Percentiles rank a stretch among this genome's conserved stretches.
Conservation (phyloP, 2,329 filamentous ascomycete genomes). For the Colletotrichum plurivorum region DNA sequence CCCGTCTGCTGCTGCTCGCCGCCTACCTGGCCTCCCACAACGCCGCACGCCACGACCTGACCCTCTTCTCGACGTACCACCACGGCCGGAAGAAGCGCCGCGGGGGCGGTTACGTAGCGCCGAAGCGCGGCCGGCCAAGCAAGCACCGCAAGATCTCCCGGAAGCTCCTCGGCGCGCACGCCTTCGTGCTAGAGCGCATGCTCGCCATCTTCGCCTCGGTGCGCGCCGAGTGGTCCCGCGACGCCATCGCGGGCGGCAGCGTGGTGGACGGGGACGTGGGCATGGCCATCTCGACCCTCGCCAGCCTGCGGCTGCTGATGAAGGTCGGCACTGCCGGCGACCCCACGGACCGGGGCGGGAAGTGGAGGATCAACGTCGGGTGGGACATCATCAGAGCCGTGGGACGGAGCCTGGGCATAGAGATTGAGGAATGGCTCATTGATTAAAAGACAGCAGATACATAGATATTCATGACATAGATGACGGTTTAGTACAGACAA, state of each 20-base stretch:
- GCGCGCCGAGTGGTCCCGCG: constrained; percentile 65
- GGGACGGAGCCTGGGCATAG: constrained; percentile 81
- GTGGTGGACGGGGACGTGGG: constrained; percentile 69
- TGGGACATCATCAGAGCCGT: constrained; percentile 83
- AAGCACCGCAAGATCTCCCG: constrained; percentile 82
- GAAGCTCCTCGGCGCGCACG: constrained; percentile 82
- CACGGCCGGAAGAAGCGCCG: constrained; percentile 65
- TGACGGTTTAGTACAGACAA: not conserved
- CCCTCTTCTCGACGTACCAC: constrained; percentile 82
- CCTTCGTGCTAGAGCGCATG: constrained; percentile 84
- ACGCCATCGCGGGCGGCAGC: constrained; percentile 49
- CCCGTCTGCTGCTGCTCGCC: constrained; percentile 80
- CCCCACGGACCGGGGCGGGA: constrained; percentile 76
- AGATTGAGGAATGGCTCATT: constrained; percentile 82
- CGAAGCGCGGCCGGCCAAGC: constrained; percentile 49
- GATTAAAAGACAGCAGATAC: constrained; percentile 61
- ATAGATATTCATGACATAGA: not conserved
- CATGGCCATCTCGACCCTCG: constrained; percentile 79
- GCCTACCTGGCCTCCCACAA: constrained; percentile 89
- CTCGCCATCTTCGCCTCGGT: constrained; percentile 83
- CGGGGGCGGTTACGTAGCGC: constrained; percentile 59
- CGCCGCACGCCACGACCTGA: constrained; percentile 78
- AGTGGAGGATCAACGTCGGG: constrained; percentile 84
- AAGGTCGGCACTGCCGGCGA: constrained; percentile 75
- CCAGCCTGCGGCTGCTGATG: constrained; percentile 78